Evolutionary conservation across 1,139 yeast species (phyloP), one percentile per base, ranked within the genome.

Genomic region (Tardiomyces blankii): DNA sequence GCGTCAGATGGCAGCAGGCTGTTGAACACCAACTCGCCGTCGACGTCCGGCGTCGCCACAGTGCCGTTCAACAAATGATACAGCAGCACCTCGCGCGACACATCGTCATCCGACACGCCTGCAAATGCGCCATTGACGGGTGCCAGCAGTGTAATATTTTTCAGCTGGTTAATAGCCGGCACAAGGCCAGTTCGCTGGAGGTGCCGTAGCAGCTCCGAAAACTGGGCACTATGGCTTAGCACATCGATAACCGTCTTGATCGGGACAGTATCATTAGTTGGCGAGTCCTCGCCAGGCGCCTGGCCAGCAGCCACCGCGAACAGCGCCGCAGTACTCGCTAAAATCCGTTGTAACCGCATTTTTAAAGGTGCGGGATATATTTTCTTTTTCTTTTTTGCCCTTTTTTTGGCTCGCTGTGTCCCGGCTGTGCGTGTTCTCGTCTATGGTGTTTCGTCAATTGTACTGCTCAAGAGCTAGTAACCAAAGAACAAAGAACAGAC

Each of bases 61-160:
- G 64, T 51, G 5, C 54, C 55, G 48, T 64, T 56, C 44, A 68
- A 49, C 16, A 68, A 43, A 46, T 67, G 69, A 50, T 66, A 63
- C 2, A 65, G 56, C 32, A 68, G 50, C 32, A 55, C 53, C 28
- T 63, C 65, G 5, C 51, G 44, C 8, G 68, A 54, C 43, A 67
- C 49, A 7, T 45, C 43, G 8, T 45, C 51, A 3, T 61, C 59
- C 18, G 58, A 63, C 18, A 56, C 43, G 13, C 51, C 56, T 14
- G 67, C 70, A 63, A 84, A 88, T 0, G 96, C 96, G 55, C 83
- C 79, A 64, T 89, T 87, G 18, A 85, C 74, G 0, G 97, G 96
- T 0, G 96, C 96, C 42, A 87, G 62, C 18, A 89, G 65, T 0
- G 97, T 87, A 45, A 82, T 74, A 60, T 88, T 83, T 35, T 70